Evolutionary conservation across 2,329 filamentous ascomycete species (phyloP), one percentile per base, ranked within the genome.

Genomic region (Stagonosporopsis vannaccii): DNA sequence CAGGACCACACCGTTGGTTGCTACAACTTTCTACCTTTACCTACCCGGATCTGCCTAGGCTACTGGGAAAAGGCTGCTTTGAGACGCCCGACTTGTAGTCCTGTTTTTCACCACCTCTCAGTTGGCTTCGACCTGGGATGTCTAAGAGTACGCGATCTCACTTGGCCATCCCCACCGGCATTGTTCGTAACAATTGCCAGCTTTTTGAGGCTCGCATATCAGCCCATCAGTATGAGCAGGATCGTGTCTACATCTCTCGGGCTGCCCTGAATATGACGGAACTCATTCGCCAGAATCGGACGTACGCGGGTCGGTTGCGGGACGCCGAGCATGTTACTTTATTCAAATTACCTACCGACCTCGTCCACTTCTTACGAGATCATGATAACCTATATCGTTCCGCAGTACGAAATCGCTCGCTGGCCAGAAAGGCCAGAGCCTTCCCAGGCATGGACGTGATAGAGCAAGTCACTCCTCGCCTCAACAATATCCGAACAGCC

Each of bases 371-470:
- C 22, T 19, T 58, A n/a, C 32, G 49, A 17, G 49, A 58, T 25
- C 49, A 58, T 11, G 44, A 58, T 19, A 53, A 58, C 20, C 32
- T 53, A 4, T 36, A 53, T n/a, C 49, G 44, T 17, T 44, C 39
- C 5, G 49, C 32, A 7, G 15, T 53, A 8, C 55, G 55, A 13
- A 44, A 36, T 19, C 44, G 44, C 23, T 19, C 23, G 3, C 28
- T 17, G 5, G 36, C 43, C 15, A 26, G 22, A 4, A 46, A 36
- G 20, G 43, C 50, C 3, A 35, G 22, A 11, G 15, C 17, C 12
- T 47, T n/a, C 9, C 28, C 26, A 6, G 11, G 22, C 5, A 51
- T 58, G n/a, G 54, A 55, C 35, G 25, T 41, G 3, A 33, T 58
- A 17, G 36, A 25, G 17, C 32, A 36, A 19, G 26, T 52, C 19